Conservation (phyloP, 352 stramenopile genomes). For the Phytophthora brassicae region DNA sequence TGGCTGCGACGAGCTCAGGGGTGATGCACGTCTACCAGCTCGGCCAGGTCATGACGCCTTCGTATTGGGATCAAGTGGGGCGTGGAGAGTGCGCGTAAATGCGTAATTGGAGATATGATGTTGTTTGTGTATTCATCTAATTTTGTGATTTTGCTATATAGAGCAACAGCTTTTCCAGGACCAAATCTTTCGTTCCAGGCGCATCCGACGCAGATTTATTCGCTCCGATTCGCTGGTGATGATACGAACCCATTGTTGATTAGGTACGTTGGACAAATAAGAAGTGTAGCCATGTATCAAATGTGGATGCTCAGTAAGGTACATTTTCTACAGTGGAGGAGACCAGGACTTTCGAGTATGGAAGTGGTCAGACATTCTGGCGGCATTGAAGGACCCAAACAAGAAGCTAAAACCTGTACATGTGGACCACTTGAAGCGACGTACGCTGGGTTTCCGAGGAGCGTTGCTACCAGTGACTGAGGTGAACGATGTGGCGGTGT, state of each 20-base stretch:
- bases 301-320: background rate
- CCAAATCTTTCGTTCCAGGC: constrained; percentile 66
- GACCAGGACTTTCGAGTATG: constrained; percentile 80
- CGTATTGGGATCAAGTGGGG: constrained; percentile 53
- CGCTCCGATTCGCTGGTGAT: constrained; percentile 66
- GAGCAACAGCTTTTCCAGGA: constrained; percentile 39
- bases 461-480: constrained; percentile 62
- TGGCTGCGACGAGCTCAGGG: constrained; percentile 70
- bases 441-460: constrained; percentile 58
- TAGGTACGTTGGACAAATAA: constrained; percentile 38
- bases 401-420: constrained; percentile 43
- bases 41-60: constrained; percentile 38
- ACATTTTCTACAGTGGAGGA: constrained; percentile 44
- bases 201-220: constrained; percentile 75
- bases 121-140: constrained; percentile 9
- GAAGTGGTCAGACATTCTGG: constrained; percentile 66
- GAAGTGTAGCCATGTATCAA: constrained; percentile 4
- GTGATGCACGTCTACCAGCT: constrained; percentile 62
- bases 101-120: no score
- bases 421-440: constrained; percentile 53
- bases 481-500: constrained; percentile 66
- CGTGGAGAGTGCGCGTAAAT: constrained; percentile 32
- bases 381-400: constrained; percentile 35
- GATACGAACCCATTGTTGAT: constrained; percentile 53
- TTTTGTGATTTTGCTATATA: constrained; percentile 20